phyloP scores from a whole-genome alignment of 1,284 basidiomycete genomes.

The Farysia itapuensis region DNA sequence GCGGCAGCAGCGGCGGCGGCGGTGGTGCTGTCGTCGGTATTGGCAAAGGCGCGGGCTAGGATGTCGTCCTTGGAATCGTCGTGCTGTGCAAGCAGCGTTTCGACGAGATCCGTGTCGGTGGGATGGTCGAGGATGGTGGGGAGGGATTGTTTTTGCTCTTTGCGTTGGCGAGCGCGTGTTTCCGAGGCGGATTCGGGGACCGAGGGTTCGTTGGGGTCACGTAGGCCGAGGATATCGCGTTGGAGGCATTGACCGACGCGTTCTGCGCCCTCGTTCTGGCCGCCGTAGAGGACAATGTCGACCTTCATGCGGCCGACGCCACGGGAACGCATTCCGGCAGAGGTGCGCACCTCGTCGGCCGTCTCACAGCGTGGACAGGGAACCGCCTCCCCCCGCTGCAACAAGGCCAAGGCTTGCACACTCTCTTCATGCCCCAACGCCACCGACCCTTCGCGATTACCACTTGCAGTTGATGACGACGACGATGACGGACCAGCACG shows the following conservation, averaged over 20 bases:
- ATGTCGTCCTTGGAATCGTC: constrained; percentile 31
- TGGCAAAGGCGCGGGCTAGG: constrained; percentile 32
- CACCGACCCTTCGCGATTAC: constrained; percentile 26
- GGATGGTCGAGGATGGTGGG: constrained; percentile 2
- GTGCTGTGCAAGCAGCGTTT: constrained; percentile 1
- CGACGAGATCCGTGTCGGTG: too few species aligned
- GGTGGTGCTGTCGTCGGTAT: constrained; percentile 8
- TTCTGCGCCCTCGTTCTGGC: constrained; percentile 80
- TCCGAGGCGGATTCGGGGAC: constrained; percentile 53
- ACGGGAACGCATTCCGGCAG: constrained; percentile 77
- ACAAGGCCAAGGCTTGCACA: constrained; percentile 35
- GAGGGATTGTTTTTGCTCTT: constrained; percentile 20
- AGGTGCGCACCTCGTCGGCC: constrained; percentile 70
- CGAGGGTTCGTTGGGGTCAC: constrained; percentile 52
- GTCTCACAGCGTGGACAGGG: constrained; percentile 77
- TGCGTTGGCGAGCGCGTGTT: constrained; percentile 38
- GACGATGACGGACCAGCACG: background rate
- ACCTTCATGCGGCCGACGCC: constrained; percentile 80
- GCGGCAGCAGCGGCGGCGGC: background rate
- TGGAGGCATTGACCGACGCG: constrained; percentile 66
- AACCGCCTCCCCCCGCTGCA: constrained; percentile 68
- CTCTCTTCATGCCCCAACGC: constrained; percentile 29
- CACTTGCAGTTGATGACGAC: constrained; percentile 3
- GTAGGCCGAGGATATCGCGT: constrained; percentile 53
- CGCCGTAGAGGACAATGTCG: constrained; percentile 87